Evolutionary conservation across 2,329 filamentous ascomycete genomes (phyloP).

Genomic region (Acarospora socialis): DNA sequence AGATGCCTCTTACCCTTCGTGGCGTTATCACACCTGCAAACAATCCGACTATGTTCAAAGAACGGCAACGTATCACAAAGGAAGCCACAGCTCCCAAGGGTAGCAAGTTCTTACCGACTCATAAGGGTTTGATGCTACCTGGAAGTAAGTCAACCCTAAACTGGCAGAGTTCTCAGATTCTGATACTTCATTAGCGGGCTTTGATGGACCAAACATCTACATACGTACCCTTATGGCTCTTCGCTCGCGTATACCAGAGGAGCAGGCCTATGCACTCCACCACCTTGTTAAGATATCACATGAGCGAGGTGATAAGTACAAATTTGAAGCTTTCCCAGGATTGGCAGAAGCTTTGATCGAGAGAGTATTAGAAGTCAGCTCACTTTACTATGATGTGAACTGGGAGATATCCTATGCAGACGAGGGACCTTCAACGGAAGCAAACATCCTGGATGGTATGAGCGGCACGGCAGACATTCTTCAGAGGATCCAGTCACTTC

Average conservation of each 20-base stretch:
- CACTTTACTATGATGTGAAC: constrained; percentile 65
- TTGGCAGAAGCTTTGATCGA: constrained; percentile 79
- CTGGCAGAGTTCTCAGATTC: no score
- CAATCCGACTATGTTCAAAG: constrained; percentile 24
- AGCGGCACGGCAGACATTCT: constrained; percentile 58
- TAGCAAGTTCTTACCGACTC: constrained; percentile 4
- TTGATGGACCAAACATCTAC: constrained; percentile 78
- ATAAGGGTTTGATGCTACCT: constrained; percentile 13
- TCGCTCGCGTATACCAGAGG: constrained; percentile 60
- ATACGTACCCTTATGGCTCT: constrained; percentile 73
- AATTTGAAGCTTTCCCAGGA: constrained; percentile 80
- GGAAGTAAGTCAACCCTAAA: constrained; percentile 11
- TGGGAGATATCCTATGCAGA: constrained; percentile 66
- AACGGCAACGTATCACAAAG: constrained; percentile 16
- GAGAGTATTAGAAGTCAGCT: constrained; percentile 65
- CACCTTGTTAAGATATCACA: constrained; percentile 92
- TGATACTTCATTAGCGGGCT: constrained; percentile 29
- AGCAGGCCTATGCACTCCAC: constrained; percentile 85
- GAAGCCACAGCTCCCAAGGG: constrained; percentile 18
- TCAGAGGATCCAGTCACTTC: constrained; percentile 53
- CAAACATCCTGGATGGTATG: constrained; percentile 48
- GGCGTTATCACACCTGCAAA: constrained; percentile 30
- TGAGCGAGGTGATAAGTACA: constrained; percentile 88
- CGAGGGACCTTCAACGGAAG: constrained; percentile 33
- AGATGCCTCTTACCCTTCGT: constrained; percentile 26